These are phyloP conservation scores for Nothophytophthora sp. DNA, from an alignment of 352 stramenopile species.

Conservation along the genomic window DNA sequence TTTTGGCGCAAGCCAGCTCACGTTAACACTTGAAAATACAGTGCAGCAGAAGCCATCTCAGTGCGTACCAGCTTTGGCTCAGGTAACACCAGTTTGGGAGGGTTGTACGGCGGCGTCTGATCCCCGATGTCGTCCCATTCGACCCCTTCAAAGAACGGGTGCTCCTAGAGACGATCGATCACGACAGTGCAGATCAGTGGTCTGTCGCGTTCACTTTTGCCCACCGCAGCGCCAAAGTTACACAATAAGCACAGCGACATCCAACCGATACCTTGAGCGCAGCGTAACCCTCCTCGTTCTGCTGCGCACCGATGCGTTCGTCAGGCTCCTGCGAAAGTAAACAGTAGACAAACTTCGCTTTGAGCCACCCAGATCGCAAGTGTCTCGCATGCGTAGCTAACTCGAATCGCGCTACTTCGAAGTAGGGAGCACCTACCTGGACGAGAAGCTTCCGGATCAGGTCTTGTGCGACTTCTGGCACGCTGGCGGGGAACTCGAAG, in stretches of 20 bases:
- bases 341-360: no score
- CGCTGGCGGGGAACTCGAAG: constrained; percentile 69
- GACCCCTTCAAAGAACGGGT: constrained; percentile 81
- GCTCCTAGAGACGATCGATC: constrained; percentile 32
- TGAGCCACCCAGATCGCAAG: no score
- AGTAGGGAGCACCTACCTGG: constrained; percentile 31
- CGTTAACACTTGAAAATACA: not conserved
- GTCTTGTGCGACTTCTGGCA: constrained; percentile 69
- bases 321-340: constrained; percentile 37
- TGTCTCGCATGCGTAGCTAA: not conserved
- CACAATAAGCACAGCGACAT: no score
- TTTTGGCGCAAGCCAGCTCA: no score
- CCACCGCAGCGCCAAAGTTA: not conserved
- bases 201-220: no score
- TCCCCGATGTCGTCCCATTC: constrained; percentile 67
- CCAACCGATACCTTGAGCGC: constrained; percentile 57
- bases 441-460: constrained; percentile 80
- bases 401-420: not conserved
- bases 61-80: constrained; percentile 58
- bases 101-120: constrained; percentile 57
- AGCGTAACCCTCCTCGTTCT: constrained; percentile 63
- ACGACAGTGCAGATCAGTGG: no score
- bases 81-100: constrained; percentile 51
- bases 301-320: constrained; percentile 69
- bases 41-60: not conserved